Evolutionary conservation across 2,329 filamentous ascomycete genomes (phyloP), one percentile per base, ranked within the genome.

Genomic region (Aureobasidium sp.): DNA sequence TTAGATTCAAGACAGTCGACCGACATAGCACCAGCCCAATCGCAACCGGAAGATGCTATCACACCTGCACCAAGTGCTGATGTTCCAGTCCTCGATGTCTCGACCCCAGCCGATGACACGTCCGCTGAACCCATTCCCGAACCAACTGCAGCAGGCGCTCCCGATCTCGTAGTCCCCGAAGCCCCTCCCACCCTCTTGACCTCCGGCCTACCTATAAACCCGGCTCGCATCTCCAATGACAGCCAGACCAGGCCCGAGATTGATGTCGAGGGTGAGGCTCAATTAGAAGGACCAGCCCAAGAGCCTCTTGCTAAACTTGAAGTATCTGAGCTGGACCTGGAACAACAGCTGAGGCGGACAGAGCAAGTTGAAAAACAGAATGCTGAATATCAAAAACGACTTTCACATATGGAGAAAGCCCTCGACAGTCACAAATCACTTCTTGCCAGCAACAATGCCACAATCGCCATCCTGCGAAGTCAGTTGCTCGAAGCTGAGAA

Each of bases 401-500:
- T 81, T 13, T 71, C 73, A 13, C 81, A 78, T 65, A 71, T 78
- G 6, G 77, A 82, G 49, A 81, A 79, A 63, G 84, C 87, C 40
- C 69, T 88, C 9, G 82, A 85, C 54, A 74, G 74, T 2, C 74
- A 89, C n/a, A 84, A 80, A 51, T 76, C 80, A 3, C 88, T 90
- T 64, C 76, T 82, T 23, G 80, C 84, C 54, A 76, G 80, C 15
- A 86, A 87, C 61, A 85, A 84, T 38, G 77, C 81, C 31, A 83
- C 81, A 0, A 84, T 95, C 60, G 77, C 81, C 11, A 85, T 87
- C 25, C 78, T 96, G 60, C 87, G 84, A 65, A 76, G 78, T 25
- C 88, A 94, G 64, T 74, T 94, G 8, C 84, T 83, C 62, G 81
- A 85, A 62, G 87, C 87, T 25, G 78, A 82, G 23, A 82, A 86